Base-by-base conservation (phyloP, 2,329 filamentous ascomycete species). In the Zymoseptoria tritici region DNA sequence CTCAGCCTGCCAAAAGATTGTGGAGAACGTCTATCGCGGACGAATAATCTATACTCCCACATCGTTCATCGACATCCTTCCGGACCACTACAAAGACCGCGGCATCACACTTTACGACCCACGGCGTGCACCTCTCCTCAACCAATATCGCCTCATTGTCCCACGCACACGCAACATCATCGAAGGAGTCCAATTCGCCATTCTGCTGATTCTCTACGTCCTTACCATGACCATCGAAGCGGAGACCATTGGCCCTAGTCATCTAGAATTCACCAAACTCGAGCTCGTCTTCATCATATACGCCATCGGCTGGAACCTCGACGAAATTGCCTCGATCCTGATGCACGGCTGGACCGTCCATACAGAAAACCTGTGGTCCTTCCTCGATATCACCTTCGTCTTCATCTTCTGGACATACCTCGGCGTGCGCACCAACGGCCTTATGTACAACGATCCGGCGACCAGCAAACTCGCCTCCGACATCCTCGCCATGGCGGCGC, bases 311-410 rank as follows among this genome's bases (percentile, higher is more conserved):
- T 94, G 90, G 90, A 85, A 85, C 2, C 76, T 92, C 31, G 89
- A 93, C 70, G 88, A 91, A 68, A 84, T 90, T 68, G 86, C 88
- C 1, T 90, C 88, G 0, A 86, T 91, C 26, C 73, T 90, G 16
- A 89, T 90, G 64, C 90, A 94, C 70, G 80, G 83, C 55, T 85
- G 89, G 89, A 83, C 85, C 60, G 90, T 94, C 1, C 92, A 94
- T 69, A 91, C 90, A 0, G 89, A 95, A 72, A 93, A 94, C 67
- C 77, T 95, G 3, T 95, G 90, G 90, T 91, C 89, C 0, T 94
- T 95, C 68, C 81, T 95, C 16, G 90, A 94, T 71, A 85, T 93
- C 53, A 85, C 84, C 4, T 95, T 93, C 68, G 82, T 85, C n/a
- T 67, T 80, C 50, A 86, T 94, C 31, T 94, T 89, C 70, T 77